These are phyloP conservation scores for Exophiala lecanii-corni DNA, from an alignment of 2,329 filamentous ascomycete species.

Conservation along the genomic window DNA sequence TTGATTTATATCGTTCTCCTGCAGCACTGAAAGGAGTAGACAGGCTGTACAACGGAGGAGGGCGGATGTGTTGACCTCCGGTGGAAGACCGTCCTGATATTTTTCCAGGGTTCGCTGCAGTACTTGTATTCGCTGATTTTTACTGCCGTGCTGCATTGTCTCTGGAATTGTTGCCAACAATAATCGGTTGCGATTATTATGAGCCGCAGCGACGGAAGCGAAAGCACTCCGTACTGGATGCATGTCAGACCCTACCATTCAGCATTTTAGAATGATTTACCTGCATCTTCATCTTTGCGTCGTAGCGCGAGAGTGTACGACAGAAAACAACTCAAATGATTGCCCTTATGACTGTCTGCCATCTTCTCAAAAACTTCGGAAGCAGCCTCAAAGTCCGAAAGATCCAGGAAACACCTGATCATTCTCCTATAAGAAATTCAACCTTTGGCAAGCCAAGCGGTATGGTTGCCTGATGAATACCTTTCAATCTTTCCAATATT, in stretches of 20 bases:
- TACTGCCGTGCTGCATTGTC: slow-evolving; percentile 63
- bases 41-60: slow-evolving; percentile 51
- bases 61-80: slow-evolving; percentile 56
- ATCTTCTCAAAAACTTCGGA: slow-evolving; percentile 53
- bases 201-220: slow-evolving; percentile 13
- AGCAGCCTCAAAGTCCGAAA: slow-evolving; percentile 50
- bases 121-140: slow-evolving; percentile 53
- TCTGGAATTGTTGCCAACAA: slow-evolving; percentile 78
- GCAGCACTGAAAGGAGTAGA: slow-evolving; percentile 42
- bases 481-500: slow-evolving; percentile 67
- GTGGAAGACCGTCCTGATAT: slow-evolving; percentile 45
- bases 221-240: slow-evolving; percentile 12
- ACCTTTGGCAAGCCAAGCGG: too few relatives aligned
- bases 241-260: not conserved
- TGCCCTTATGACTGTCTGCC: slow-evolving; percentile 59
- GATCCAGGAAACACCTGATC: slow-evolving; percentile 63
- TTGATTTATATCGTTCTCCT: slow-evolving; percentile 27
- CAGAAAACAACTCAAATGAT: slow-evolving; percentile 51
- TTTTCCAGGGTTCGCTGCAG: slow-evolving; percentile 58
- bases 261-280: too few relatives aligned
- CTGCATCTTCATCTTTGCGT: slow-evolving; percentile 44
- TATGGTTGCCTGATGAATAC: too few relatives aligned
- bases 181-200: slow-evolving; percentile 52
- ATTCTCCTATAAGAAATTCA: too few relatives aligned
- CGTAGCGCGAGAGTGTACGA: slow-evolving; percentile 69